A percentile compares a stretch with the other conserved stretches of the same genome.
Evolutionary conservation across 768 basidiomycete genomes (phyloP).

Genomic region (Auriscalpium microsporum): DNA sequence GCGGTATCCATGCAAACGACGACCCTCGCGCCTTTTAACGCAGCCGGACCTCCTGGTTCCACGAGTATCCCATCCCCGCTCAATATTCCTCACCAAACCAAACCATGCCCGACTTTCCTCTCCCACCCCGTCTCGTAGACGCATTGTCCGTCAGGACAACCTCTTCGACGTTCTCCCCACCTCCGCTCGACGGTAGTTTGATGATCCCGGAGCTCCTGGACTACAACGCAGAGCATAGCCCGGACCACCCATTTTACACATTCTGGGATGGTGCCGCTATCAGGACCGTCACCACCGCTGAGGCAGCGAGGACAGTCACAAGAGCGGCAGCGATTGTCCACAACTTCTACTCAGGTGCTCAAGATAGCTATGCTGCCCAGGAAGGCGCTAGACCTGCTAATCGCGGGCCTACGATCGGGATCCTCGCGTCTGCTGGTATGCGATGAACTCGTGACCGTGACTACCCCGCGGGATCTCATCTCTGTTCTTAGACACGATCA

Average conservation of each 20-base stretch:
- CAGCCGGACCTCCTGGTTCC: too few species aligned
- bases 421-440: slow-evolving; percentile 20
- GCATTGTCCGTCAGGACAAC: too few species aligned
- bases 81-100: too few species aligned
- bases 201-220: slow-evolving; percentile 28
- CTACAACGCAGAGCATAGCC: slow-evolving; percentile 23
- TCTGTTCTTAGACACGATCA: neutral
- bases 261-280: slow-evolving; percentile 9
- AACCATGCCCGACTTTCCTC: too few species aligned
- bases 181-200: slow-evolving; percentile 25
- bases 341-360: neutral
- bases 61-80: too few species aligned
- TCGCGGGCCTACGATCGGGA: slow-evolving; percentile 18
- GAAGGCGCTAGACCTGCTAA: neutral
- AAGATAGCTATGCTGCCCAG: slow-evolving; percentile 1
- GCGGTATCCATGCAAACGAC: too few species aligned
- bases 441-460: neutral
- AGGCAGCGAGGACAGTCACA: slow-evolving; percentile 21
- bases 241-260: slow-evolving; percentile 26
- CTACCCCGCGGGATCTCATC: neutral
- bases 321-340: slow-evolving; percentile 18
- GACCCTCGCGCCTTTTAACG: too few species aligned
- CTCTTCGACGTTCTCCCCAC: slow-evolving; percentile 18
- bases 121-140: too few species aligned
- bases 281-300: slow-evolving; percentile 18